Evolutionary conservation across 108 stramenopile genomes (phyloP).

Genomic region (Parietichytrium sp.): DNA sequence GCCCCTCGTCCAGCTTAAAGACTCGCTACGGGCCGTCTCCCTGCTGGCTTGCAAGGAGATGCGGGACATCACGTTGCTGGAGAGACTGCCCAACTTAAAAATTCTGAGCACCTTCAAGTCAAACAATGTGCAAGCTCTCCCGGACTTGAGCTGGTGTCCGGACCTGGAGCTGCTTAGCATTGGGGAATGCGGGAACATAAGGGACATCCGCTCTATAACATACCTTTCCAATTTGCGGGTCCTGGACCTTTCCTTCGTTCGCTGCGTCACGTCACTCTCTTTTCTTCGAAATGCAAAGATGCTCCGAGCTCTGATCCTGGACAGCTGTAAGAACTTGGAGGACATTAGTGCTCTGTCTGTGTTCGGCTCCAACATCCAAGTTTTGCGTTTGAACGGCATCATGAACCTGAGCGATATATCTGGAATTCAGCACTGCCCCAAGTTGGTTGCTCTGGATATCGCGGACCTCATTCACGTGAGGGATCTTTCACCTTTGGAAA

Average conservation of each 20-base stretch:
- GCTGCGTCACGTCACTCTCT: background rate
- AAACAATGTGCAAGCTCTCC: background rate
- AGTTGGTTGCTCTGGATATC: background rate
- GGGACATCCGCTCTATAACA: background rate
- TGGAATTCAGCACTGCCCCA: background rate
- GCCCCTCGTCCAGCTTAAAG: background rate
- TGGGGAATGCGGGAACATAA: background rate
- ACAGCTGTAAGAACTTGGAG: background rate
- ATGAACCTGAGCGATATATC: background rate
- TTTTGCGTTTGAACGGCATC: background rate
- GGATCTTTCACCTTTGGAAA: background rate
- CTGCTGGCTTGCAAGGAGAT: background rate
- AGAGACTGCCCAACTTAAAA: background rate
- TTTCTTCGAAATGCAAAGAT: background rate
- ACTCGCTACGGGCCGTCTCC: background rate
- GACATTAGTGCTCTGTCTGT: background rate
- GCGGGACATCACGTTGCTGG: background rate
- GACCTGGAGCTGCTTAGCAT: background rate
- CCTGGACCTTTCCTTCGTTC: conserved; percentile 2
- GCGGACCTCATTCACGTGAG: background rate
- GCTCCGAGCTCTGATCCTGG: background rate
- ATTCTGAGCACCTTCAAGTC: background rate
- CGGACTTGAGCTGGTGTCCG: background rate
- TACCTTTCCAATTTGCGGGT: background rate
- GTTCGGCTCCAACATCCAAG: background rate